Evolutionary conservation across 2,329 filamentous ascomycete species (phyloP), one percentile per base, ranked within the genome.

Genomic region (Thielaviopsis euricoi): DNA sequence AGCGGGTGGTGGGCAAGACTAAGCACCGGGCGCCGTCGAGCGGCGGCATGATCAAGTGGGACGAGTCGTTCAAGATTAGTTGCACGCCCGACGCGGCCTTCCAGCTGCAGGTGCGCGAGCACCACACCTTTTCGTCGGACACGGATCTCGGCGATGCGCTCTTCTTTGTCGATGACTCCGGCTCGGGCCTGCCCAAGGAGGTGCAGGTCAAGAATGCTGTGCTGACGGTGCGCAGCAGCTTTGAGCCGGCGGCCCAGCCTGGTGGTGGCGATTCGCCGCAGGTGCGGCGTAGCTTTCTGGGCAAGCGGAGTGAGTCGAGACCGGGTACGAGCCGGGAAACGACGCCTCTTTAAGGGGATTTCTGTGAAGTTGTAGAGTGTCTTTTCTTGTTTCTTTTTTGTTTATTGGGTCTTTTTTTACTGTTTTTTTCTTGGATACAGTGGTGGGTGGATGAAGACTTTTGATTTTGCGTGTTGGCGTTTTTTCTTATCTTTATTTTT

Each of bases 111-210:
- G 89, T 89, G 61, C 89, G 89, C 67, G 86, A 89, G 64, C 88
- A 95, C 66, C 81, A 86, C 65, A 87, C 83, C 0, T 91, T 97
- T 66, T 86, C 87, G 55, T 85, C 82, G 59, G 89, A 94, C 67
- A 85, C 90, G 58, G 80, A 85, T 60, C 77, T 98, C 0, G 93
- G 93, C 56, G 90, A 97, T 66, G 81, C 81, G 5, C 68, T 86
- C n/a, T 95, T 95, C 72, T 90, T 94, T 67, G 81, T 98, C n/a
- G 89, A 91, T 62, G 91, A 98, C 67, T 79, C 76, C 1, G 79
- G 81, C 2, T 73, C 76, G 1, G 80, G 80, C 12, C 74, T 77
- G 33, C 85, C 91, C 64, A 93, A 91, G 74, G 75, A 81, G 48
- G 71, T 98, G 56, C 78, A 74, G 37, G 83, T 90, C 25, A 91